Evolutionary conservation across 225 moss, liverwort and hornwort genomes (phyloP).

Genomic region (Neckera pumila): DNA sequence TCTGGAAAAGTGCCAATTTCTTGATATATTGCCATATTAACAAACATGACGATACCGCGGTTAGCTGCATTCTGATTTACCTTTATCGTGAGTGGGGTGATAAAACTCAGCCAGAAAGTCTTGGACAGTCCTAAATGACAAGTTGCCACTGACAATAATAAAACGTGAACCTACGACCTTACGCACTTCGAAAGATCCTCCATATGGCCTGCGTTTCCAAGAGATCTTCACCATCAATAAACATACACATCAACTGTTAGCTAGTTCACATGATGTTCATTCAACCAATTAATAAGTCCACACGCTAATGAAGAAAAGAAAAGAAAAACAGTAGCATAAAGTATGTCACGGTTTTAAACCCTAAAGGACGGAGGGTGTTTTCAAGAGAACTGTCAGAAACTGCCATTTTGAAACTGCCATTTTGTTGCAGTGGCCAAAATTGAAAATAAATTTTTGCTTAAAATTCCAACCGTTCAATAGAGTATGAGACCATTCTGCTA

Average conservation of each 20-base stretch:
- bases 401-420: background rate
- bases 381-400: background rate
- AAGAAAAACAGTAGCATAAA: background rate
- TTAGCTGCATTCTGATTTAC: constrained; percentile 19
- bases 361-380: background rate
- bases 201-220: constrained; percentile 61
- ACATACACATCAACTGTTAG: background rate
- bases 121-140: constrained; percentile 69
- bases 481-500: background rate
- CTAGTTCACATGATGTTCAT: background rate
- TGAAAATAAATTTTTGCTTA: too few species aligned
- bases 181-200: constrained; percentile 65
- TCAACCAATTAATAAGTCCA: background rate
- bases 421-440: background rate
- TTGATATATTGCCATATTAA: background rate
- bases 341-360: background rate
- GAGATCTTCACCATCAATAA: background rate
- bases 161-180: constrained; percentile 91
- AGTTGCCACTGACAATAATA: constrained; percentile 76
- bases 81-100: constrained; percentile 73
- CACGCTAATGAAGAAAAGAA: background rate
- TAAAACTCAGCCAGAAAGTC: constrained; percentile 84
- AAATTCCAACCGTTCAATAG: background rate
- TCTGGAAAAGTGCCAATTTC: background rate
- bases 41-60: background rate